These are phyloP conservation scores for Sambucus nigra DNA, from an alignment of 129 eudicot species.

Conservation along the genomic window DNA sequence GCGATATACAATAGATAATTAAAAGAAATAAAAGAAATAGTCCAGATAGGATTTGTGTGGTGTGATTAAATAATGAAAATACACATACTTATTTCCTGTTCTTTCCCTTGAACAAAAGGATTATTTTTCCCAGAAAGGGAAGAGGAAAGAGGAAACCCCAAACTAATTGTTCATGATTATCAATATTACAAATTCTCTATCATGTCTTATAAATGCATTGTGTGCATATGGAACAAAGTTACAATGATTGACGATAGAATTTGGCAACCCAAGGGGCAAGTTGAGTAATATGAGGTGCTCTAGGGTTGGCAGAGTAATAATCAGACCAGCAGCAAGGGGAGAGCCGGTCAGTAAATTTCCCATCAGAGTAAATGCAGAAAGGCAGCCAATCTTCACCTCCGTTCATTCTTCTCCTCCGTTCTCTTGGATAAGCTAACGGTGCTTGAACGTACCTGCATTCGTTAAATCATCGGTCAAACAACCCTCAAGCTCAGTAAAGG, in stretches of 20 bases:
- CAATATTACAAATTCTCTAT: neutral
- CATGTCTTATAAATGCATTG: neutral
- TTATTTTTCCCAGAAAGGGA: too few species aligned
- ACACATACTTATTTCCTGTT: too few species aligned
- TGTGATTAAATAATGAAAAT: too few species aligned
- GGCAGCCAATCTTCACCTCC: slow-evolving; percentile 65
- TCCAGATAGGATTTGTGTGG: too few species aligned
- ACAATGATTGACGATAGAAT: slow-evolving; percentile 20
- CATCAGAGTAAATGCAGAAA: slow-evolving; percentile 41
- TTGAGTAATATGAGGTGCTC: slow-evolving; percentile 34
- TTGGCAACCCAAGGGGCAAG: slow-evolving; percentile 70
- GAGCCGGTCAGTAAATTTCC: slow-evolving; percentile 22
- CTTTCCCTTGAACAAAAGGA: too few species aligned
- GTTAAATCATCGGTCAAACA: neutral
- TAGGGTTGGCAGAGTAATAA: slow-evolving; percentile 38
- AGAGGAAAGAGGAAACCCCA: too few species aligned
- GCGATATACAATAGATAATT: too few species aligned
- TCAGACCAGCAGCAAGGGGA: slow-evolving; percentile 57
- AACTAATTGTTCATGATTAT: too few species aligned
- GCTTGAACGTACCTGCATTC: slow-evolving; percentile 52
- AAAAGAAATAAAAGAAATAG: too few species aligned
- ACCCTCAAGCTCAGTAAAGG: too few species aligned
- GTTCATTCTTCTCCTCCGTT: slow-evolving; percentile 46
- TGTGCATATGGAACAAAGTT: neutral
- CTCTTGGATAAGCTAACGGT: slow-evolving; percentile 66